These are phyloP conservation scores for Vigna mungo DNA, from an alignment of 306 rosid genomes.

Conservation along the genomic window DNA sequence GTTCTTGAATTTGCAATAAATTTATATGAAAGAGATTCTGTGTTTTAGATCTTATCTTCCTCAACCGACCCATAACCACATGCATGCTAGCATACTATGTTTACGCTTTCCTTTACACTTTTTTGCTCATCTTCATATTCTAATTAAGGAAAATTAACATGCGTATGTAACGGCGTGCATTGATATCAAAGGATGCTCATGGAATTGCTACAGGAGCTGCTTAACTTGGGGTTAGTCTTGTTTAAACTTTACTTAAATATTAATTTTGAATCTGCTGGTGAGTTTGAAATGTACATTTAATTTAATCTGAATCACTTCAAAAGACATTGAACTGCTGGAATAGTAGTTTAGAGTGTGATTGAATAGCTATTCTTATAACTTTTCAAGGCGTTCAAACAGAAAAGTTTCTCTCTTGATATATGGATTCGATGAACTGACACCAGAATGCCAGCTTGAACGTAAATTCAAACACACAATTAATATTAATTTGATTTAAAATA, in stretches of 20 bases:
- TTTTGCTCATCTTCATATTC: background rate
- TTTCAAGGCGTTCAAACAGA: too few relatives aligned
- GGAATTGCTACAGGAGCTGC: background rate
- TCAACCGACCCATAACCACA: background rate
- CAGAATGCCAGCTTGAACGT: too few relatives aligned
- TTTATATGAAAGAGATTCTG: slow-evolving; percentile 29
- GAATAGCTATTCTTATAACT: too few relatives aligned
- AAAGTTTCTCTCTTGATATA: too few relatives aligned
- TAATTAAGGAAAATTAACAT: background rate
- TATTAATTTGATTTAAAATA: background rate
- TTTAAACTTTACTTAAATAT: background rate
- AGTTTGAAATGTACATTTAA: background rate
- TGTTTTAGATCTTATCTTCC: slow-evolving; percentile 24
- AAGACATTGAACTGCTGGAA: background rate
- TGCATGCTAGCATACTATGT: background rate
- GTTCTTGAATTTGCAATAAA: slow-evolving; percentile 43
- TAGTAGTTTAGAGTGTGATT: too few relatives aligned
- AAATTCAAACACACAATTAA: background rate
- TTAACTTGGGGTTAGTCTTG: background rate
- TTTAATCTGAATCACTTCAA: background rate
- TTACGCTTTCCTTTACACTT: background rate
- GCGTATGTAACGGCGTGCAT: background rate
- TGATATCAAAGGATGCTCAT: background rate
- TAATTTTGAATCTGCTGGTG: background rate
- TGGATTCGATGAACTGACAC: too few relatives aligned